Evolutionary conservation across 306 rosid species (phyloP).

Genomic region (Cicer bijugum): DNA sequence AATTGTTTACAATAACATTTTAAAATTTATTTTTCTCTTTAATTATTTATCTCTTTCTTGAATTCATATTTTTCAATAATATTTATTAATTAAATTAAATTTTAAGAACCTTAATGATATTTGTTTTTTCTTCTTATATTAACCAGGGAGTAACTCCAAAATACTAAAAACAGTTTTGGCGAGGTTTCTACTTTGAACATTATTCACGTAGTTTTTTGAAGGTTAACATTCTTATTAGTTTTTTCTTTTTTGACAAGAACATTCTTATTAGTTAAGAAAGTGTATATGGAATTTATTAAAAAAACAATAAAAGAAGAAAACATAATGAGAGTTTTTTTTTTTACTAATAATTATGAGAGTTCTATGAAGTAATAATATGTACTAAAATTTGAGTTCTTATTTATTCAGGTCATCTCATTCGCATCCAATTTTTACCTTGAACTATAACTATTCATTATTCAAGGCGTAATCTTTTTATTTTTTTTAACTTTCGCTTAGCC

Average conservation of each 20-base stretch:
- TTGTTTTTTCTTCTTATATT: too few relatives aligned
- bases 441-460: constrained; percentile 4
- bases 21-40: too few relatives aligned
- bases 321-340: too few relatives aligned
- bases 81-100: too few relatives aligned
- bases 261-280: too few relatives aligned
- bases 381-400: constrained; percentile 24
- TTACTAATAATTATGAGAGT: not conserved
- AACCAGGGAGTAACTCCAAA: not conserved
- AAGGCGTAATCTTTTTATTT: not conserved
- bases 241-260: too few relatives aligned
- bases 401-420: constrained; percentile 29
- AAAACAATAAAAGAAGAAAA: too few relatives aligned
- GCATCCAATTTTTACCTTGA: constrained; percentile 26
- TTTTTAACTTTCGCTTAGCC: not conserved
- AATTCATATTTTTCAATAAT: too few relatives aligned
- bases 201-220: not conserved
- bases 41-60: too few relatives aligned
- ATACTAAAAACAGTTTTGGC: not conserved
- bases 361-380: not conserved
- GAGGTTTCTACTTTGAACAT: constrained; percentile 5
- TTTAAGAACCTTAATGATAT: too few relatives aligned
- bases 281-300: too few relatives aligned
- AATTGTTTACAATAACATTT: too few relatives aligned
- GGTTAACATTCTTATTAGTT: not conserved